Base-by-base conservation (phyloP, 441 rosid species). In the Populus tomentosa region DNA sequence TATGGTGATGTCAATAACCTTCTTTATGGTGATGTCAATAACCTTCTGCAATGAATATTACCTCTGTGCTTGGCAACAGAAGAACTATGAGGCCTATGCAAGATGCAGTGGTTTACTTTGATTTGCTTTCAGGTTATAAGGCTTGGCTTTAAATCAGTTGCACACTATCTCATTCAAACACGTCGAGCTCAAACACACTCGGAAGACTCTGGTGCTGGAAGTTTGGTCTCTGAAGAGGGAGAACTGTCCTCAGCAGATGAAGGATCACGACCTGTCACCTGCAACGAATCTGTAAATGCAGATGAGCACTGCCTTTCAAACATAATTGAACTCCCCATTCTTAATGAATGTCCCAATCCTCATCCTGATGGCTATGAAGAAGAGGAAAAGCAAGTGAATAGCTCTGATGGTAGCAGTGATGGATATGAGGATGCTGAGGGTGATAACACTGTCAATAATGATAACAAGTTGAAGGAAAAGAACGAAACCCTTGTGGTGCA, bases 141-240 rank as follows among this genome's bases (percentile, higher is more conserved):
- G 28, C 81, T 92, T 74, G 98, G 99, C 69, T 95, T 83, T 81
- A 92, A 90, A 81, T 93, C 99, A 2, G 92, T 92, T 21, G 97
- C 99, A 20, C 99, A 93, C 87, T 93, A 85, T 82, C 92, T 93
- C 65, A 80, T 93, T 80, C 90, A 92, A 84, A 89, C 91, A 73
- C 79, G 75, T 13, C 71, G 69, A 18, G n/a, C n/a, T 67, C 72
- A 71, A 73, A 66, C 26, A 36, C 71, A 50, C 18, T 23, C 65
- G 10, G 70, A 80, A 33, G 70, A 71, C 70, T 68, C 42, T 21
- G 74, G 7, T 73, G 69, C 67, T 62, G 71, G 71, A 66, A 40
- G 13, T 66, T 26, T 65, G 73, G 64, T 73, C 61, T 70, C 70
- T 71, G 67, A 67, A 74, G 75, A 66, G 42, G 38, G 13, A 21